Evolutionary conservation across 148 eudicot species (phyloP), one percentile per base, ranked within the genome.

Genomic region (Polygonum maritimum): DNA sequence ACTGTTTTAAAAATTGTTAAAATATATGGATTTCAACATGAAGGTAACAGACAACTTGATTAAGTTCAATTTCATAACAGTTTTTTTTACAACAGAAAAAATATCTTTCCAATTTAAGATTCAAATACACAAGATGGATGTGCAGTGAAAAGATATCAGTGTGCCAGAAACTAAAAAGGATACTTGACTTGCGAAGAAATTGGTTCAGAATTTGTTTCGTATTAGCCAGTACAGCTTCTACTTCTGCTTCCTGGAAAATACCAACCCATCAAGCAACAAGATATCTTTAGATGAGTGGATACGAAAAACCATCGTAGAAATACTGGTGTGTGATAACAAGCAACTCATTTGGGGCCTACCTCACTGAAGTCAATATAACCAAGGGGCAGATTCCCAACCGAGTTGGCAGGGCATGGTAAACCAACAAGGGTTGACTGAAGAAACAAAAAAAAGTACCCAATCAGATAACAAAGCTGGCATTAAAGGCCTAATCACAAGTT

Each of bases 191-290:
- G 62, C 67, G 96, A 51, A 92, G 91, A 82, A 87, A 92, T 76
- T 95, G 99, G 80, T 84, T 89, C 72, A 92, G 88, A 81, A 95
- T 92, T 82, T 95, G 92, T 78, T 92, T 92, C 54, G 97, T 81
- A 82, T 95, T 95, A 77, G 97, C 96, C 82, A 92, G 85, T 76
- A 95, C 93, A 71, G 96, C 99, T 81, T 95, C 99, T 75, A 92
- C 96, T 83, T 95, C 91, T 65, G 88, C 96, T 48, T 78, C 90
- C 99, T 95, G 94, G 69, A 81, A 54, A 81, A 74, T 51, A 78
- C 41, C 76, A 73, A 74, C 76, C 21, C 48, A 76, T 74, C 47
- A 44, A 44, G 7, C 10, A 44, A 44, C 47, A 69, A 76, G 47
- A 58, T 71, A 36, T 70, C 51, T 13, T 31, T 0, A 19, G 67